A percentile compares a stretch with the other conserved stretches of the same genome.
These are phyloP conservation scores for Apiospora marii DNA, from an alignment of 2,329 filamentous ascomycete species.

Conservation along the genomic window DNA sequence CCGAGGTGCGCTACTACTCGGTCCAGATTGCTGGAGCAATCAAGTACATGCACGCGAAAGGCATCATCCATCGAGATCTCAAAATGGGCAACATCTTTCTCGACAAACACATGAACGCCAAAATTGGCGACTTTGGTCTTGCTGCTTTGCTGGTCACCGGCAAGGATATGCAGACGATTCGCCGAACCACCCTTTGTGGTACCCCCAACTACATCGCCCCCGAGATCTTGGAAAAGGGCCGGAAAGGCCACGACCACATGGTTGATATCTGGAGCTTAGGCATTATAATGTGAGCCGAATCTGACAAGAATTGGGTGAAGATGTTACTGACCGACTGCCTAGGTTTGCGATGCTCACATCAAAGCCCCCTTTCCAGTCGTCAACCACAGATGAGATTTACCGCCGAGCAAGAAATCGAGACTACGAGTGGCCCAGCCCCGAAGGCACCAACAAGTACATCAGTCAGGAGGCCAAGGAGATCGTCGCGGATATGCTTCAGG, in stretches of 20 bases:
- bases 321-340: slow-evolving; percentile 33
- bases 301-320: neutral
- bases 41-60: slow-evolving; percentile 96
- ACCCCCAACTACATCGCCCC: slow-evolving; percentile 99
- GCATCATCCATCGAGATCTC: slow-evolving; percentile 94
- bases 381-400: slow-evolving; percentile 87
- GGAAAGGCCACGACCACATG: slow-evolving; percentile 95
- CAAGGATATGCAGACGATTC: slow-evolving; percentile 83
- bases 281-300: slow-evolving; percentile 78
- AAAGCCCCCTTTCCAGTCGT: slow-evolving; percentile 94
- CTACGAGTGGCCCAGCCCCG: slow-evolving; percentile 79
- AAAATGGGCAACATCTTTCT: slow-evolving; percentile 99
- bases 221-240: slow-evolving; percentile 93
- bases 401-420: slow-evolving; percentile 73
- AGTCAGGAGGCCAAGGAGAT: slow-evolving; percentile 80
- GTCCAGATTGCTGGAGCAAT: slow-evolving; percentile 96
- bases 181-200: slow-evolving; percentile 92
- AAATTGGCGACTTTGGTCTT: slow-evolving; percentile 96
- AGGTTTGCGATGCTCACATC: slow-evolving; percentile 97
- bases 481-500: slow-evolving; percentile 77
- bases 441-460: slow-evolving; percentile 72
- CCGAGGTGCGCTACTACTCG: slow-evolving; percentile 92
- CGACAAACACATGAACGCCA: slow-evolving; percentile 94
- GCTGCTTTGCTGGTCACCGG: slow-evolving; percentile 91
- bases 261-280: slow-evolving; percentile 98